phyloP scores from a whole-genome alignment of 2,329 filamentous ascomycete species.

The Phyllosticta ampelicida region DNA sequence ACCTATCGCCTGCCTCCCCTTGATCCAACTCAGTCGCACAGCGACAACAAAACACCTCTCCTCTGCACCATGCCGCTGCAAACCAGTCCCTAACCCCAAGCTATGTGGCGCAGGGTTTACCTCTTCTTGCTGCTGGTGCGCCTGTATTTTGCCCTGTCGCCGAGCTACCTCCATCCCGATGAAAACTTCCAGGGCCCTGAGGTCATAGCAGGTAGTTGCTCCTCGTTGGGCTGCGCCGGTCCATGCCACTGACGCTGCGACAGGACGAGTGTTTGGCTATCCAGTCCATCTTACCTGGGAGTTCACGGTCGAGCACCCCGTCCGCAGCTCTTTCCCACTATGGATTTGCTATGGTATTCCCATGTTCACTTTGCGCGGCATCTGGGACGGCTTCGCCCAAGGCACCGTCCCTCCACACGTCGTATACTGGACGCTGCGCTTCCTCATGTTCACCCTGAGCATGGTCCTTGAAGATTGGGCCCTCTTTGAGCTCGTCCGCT shows the following conservation, averaged over 20 bases:
- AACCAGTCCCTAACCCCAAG: neutral
- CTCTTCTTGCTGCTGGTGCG: constrained; percentile 74
- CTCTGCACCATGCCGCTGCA: neutral
- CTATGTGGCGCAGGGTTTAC: constrained; percentile 89
- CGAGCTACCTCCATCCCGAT: constrained; percentile 95
- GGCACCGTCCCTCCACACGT: constrained; percentile 69
- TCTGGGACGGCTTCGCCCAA: constrained; percentile 78
- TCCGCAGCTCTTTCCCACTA: constrained; percentile 92
- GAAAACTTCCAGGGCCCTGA: constrained; percentile 99
- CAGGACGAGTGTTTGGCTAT: constrained; percentile 87
- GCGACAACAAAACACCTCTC: neutral
- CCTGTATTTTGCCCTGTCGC: constrained; percentile 85
- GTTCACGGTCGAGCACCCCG: constrained; percentile 76
- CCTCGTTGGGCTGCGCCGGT: neutral
- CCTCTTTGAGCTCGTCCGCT: constrained; percentile 77
- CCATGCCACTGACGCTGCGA: neutral
- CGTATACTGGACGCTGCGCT: constrained; percentile 80
- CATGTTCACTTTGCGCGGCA: constrained; percentile 84
- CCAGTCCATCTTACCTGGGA: constrained; percentile 90
- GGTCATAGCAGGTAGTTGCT: constrained; percentile 75
- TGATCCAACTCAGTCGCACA: neutral
- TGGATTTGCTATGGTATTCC: constrained; percentile 92
- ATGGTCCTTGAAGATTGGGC: constrained; percentile 98
- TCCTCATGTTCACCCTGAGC: constrained; percentile 88
- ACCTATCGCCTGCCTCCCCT: neutral